phyloP scores from a whole-genome alignment of 78 protist genomes.

The Bigelowiella natans region DNA sequence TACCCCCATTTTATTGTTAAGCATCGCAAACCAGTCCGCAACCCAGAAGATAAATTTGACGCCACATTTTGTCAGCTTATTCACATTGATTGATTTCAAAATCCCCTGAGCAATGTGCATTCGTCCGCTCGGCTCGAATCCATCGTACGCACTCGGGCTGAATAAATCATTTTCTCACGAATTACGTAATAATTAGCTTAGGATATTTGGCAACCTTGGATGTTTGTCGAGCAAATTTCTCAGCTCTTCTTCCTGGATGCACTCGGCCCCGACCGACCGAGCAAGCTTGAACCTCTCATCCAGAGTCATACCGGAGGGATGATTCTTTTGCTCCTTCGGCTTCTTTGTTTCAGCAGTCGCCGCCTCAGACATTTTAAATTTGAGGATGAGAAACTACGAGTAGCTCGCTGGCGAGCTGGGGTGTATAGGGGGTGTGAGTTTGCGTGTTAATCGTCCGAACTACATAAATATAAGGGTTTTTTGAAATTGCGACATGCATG shows the following conservation, averaged over 20 bases:
- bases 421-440: too few relatives aligned
- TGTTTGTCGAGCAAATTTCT: not conserved
- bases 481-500: too few relatives aligned
- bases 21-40: conserved; percentile 97
- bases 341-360: too few relatives aligned
- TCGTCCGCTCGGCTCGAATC: conserved; percentile 97
- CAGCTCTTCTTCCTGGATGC: not conserved
- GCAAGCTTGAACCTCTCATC: not conserved
- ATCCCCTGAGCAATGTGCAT: conserved; percentile 97
- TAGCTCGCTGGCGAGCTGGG: too few relatives aligned
- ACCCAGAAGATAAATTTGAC: conserved; percentile 87
- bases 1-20: conserved; percentile 97
- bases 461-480: too few relatives aligned
- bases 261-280: not conserved
- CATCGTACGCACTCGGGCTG: conserved; percentile 76
- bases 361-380: too few relatives aligned
- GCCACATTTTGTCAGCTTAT: conserved; percentile 79
- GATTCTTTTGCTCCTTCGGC: not conserved
- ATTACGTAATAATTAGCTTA: not conserved
- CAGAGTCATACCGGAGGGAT: not conserved
- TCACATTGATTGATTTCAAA: conserved; percentile 83
- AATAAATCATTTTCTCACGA: not conserved
- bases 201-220: not conserved
- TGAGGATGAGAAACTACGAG: too few relatives aligned
- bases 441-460: too few relatives aligned